phyloP scores from a whole-genome alignment of 805 yeast genomes.

The Metschnikowia drakensbergensis region DNA sequence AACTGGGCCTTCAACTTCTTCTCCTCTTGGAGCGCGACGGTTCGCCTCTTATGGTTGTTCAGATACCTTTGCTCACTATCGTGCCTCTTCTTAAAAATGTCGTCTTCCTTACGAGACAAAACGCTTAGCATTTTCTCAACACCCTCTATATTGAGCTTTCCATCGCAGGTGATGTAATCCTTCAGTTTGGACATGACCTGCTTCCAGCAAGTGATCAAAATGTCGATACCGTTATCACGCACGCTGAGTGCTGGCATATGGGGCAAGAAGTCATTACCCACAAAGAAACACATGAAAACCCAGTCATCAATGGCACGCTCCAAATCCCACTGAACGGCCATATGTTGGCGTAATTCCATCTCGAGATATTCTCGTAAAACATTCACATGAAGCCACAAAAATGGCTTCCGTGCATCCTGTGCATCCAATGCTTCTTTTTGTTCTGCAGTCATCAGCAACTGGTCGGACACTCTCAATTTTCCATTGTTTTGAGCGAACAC shows the following conservation, averaged over 20 bases:
- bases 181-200: slow-evolving; percentile 58
- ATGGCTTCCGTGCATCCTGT: slow-evolving; percentile 66
- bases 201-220: slow-evolving; percentile 81
- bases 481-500: slow-evolving; percentile 76
- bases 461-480: slow-evolving; percentile 45
- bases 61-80: slow-evolving; percentile 67
- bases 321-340: slow-evolving; percentile 74
- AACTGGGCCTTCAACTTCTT: slow-evolving; percentile 41
- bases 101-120: slow-evolving; percentile 71
- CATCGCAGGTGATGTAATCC: slow-evolving; percentile 87
- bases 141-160: slow-evolving; percentile 67
- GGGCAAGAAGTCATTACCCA: slow-evolving; percentile 97
- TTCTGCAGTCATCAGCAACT: slow-evolving; percentile 57
- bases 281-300: slow-evolving; percentile 98
- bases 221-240: slow-evolving; percentile 89
- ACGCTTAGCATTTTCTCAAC: slow-evolving; percentile 67
- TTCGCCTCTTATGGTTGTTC: slow-evolving; percentile 60
- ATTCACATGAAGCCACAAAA: slow-evolving; percentile 88
- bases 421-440: slow-evolving; percentile 42
- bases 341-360: slow-evolving; percentile 71
- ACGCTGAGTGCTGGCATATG: slow-evolving; percentile 93
- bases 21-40: slow-evolving; percentile 45
- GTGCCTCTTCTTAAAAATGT: slow-evolving; percentile 66
- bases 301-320: slow-evolving; percentile 98
- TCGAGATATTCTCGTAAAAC: slow-evolving; percentile 84